Conservation (phyloP, 345 rosid species). For the Gossypium herbaceum region DNA sequence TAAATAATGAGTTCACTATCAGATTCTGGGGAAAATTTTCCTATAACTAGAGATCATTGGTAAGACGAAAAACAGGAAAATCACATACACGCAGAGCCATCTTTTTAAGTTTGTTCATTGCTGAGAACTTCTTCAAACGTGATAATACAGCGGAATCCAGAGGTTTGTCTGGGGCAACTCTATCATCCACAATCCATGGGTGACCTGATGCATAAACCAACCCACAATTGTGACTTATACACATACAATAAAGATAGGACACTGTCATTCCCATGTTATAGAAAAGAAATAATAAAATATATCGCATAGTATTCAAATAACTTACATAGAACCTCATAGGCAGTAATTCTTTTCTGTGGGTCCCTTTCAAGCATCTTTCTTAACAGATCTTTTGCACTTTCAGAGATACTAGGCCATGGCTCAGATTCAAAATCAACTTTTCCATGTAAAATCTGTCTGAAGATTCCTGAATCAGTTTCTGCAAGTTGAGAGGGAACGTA, state of each 20-base stretch:
- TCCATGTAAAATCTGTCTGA: conserved; percentile 81
- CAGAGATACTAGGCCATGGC: conserved; percentile 94
- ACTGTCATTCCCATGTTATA: neutral
- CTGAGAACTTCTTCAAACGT: conserved; percentile 89
- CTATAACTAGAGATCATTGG: neutral
- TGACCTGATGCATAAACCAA: conserved; percentile 53
- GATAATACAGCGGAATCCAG: conserved; percentile 92
- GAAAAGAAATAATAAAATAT: neutral
- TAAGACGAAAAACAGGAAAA: conserved; percentile 4
- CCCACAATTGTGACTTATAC: neutral
- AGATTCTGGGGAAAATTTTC: conserved; percentile 8
- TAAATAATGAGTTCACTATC: neutral
- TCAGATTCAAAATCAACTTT: conserved; percentile 81
- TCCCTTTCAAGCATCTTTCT: conserved; percentile 84
- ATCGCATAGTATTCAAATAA: conserved; percentile 12
- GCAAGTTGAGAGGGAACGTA: conserved; percentile 18
- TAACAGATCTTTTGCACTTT: conserved; percentile 83
- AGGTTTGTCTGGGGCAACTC: conserved; percentile 84
- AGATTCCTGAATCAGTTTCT: conserved; percentile 98
- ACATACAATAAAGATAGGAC: neutral
- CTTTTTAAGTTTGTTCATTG: conserved; percentile 95
- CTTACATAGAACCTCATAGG: conserved; percentile 89
- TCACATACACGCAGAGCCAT: conserved; percentile 86
- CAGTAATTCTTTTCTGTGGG: conserved; percentile 74
- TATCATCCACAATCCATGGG: conserved; percentile 94